Evolutionary conservation across 2,329 filamentous ascomycete species (phyloP), one percentile per base, ranked within the genome.

Genomic region (Phoma sp.): DNA sequence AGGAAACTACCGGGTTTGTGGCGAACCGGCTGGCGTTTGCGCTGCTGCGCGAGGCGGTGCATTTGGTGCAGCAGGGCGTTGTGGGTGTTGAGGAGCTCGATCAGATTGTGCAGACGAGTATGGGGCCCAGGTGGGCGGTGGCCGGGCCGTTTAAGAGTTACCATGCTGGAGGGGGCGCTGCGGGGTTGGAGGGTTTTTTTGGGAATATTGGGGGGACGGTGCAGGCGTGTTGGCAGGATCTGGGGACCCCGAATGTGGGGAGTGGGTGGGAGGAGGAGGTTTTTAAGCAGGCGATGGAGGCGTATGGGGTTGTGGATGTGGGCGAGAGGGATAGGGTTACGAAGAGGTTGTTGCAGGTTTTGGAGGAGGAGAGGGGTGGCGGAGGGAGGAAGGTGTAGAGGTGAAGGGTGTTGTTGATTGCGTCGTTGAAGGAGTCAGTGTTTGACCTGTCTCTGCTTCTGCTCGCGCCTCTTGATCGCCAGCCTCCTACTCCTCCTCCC

Each of bases 11-110:
- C 0, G 83, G 84, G 1, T 86, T 86, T 57, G 83, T 86, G 7
- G 82, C 81, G 4, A 86, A 86, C 52, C 70, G 83, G 9, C 73
- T 86, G 2, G 82, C 82, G 0, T 86, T 84, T 67, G 83, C 83
- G 1, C 60, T 86, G 23, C 70, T 85, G 32, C 72, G 82, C 5
- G 84, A 86, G 61, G 81, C 83, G 2, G 79, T 83, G 24, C 77
- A 81, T 62, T 74, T 86, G 1, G 83, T 86, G 2, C 69, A 78
- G 5, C 38, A 73, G 49, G 82, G 81, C 8, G 82, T 86, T 1
- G 79, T 84, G 2, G 70, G 72, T 2, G 82, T 81, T 0, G 69
- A 75, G 10, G 83, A 86, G 47, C 62, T 85, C 7, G 84, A 86
- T 68, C 70, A 71, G 13, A 78, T 86, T n/a, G 66, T 64, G 7